These are phyloP conservation scores for Microdochium trichocladiopsis DNA, from an alignment of 2,329 filamentous ascomycete genomes.

Conservation along the genomic window DNA sequence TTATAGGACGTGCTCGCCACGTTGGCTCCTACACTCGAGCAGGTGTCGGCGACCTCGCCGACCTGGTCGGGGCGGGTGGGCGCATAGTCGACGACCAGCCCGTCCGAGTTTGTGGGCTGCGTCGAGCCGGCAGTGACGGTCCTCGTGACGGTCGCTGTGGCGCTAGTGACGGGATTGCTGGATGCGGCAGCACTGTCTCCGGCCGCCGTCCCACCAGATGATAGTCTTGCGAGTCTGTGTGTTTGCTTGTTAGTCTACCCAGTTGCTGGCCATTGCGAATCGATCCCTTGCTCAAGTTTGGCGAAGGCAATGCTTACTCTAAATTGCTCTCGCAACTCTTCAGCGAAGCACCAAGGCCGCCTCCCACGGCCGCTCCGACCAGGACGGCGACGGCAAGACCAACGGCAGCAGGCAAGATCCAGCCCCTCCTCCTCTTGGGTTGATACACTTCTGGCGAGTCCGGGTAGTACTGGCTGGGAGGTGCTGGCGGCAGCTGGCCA, in stretches of 20 bases:
- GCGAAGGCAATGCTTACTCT: neutral
- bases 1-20: neutral
- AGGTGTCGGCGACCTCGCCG: neutral
- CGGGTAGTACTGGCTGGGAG: neutral
- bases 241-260: neutral
- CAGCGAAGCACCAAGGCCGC: neutral
- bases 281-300: too few relatives aligned
- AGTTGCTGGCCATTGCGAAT: too few relatives aligned
- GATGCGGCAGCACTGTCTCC: neutral
- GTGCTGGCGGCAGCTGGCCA: neutral
- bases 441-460: neutral
- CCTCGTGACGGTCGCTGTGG: neutral
- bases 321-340: neutral
- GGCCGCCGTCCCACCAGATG: neutral
- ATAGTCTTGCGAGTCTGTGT: neutral
- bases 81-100: neutral
- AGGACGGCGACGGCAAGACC: neutral
- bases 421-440: neutral
- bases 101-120: neutral
- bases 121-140: neutral
- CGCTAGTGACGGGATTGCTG: neutral
- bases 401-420: neutral
- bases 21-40: neutral
- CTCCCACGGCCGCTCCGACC: neutral
- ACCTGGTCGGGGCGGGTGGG: neutral